phyloP scores from a whole-genome alignment of 192 early-diverging fungal genomes.

The Coemansia sp. region DNA sequence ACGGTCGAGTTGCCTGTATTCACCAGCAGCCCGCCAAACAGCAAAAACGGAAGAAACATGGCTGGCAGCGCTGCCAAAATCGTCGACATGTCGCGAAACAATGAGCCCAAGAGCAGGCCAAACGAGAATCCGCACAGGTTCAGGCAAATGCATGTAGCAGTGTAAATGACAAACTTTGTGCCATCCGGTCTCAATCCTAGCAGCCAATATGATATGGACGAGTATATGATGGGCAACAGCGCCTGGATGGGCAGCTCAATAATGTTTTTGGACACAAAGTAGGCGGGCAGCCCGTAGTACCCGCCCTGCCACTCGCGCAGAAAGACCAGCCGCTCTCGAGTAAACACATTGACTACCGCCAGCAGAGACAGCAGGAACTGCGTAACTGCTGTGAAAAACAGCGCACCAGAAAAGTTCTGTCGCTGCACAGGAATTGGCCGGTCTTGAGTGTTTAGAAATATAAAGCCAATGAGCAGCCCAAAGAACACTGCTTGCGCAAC shows the following conservation, averaged over 20 bases:
- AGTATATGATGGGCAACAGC: slow-evolving; percentile 46
- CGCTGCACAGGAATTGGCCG: slow-evolving; percentile 23
- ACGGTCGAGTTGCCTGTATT: slow-evolving; percentile 58
- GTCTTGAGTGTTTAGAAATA: slow-evolving; percentile 54
- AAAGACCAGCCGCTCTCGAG: slow-evolving; percentile 57
- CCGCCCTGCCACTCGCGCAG: slow-evolving; percentile 56
- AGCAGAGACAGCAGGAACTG: slow-evolving; percentile 51
- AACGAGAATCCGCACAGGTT: slow-evolving; percentile 54
- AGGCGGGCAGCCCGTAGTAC: slow-evolving; percentile 58
- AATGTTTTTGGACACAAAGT: slow-evolving; percentile 58
- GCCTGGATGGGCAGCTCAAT: slow-evolving; percentile 59
- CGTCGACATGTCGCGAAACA: slow-evolving; percentile 48
- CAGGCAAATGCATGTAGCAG: slow-evolving; percentile 28
- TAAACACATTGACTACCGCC: slow-evolving; percentile 55
- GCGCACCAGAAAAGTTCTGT: slow-evolving; percentile 57
- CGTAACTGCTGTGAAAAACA: slow-evolving; percentile 55
- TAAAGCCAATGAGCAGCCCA: slow-evolving; percentile 55
- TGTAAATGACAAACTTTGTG: slow-evolving; percentile 46
- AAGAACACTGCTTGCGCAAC: slow-evolving; percentile 49
- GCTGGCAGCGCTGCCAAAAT: slow-evolving; percentile 50
- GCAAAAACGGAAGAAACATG: slow-evolving; percentile 57
- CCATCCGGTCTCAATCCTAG: slow-evolving; percentile 51
- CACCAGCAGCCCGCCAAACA: slow-evolving; percentile 61
- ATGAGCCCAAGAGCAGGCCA: slow-evolving; percentile 55
- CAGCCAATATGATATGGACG: slow-evolving; percentile 57